phyloP scores from a whole-genome alignment of 2,329 filamentous ascomycete species.

The Cladosporium sp. region DNA sequence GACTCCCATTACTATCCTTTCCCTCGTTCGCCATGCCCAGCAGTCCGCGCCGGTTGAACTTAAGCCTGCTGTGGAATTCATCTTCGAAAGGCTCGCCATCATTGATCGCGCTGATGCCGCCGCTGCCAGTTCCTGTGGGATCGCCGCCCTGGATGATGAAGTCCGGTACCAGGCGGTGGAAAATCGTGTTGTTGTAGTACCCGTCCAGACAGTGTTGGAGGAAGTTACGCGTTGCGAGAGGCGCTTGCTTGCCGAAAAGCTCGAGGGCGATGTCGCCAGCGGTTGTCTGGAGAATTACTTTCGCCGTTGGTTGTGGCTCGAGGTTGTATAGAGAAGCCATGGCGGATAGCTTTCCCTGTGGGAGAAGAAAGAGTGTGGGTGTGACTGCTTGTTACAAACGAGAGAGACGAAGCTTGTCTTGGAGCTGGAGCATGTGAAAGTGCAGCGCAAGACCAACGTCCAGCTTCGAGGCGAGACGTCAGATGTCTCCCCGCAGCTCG shows the following conservation, averaged over 20 bases:
- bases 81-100: conserved; percentile 77
- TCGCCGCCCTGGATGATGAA: conserved; percentile 96
- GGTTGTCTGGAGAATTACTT: conserved; percentile 85
- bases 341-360: conserved; percentile 9
- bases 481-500: background rate
- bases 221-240: conserved; percentile 89
- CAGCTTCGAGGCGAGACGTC: background rate
- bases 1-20: conserved; percentile 79
- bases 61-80: conserved; percentile 86
- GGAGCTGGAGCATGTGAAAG: background rate
- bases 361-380: background rate
- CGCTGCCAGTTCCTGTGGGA: conserved; percentile 84
- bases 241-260: conserved; percentile 91
- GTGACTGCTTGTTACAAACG: background rate
- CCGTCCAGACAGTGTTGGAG: conserved; percentile 90
- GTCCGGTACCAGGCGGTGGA: conserved; percentile 85
- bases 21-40: conserved; percentile 96
- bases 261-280: conserved; percentile 84
- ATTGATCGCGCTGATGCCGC: conserved; percentile 88
- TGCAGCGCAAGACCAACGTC: background rate
- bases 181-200: conserved; percentile 90
- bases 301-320: conserved; percentile 89
- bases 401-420: background rate
- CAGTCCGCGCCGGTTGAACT: conserved; percentile 85
- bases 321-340: conserved; percentile 94